Conservation (phyloP, 164 flowering plant genomes). For the Aristolochia californica region DNA sequence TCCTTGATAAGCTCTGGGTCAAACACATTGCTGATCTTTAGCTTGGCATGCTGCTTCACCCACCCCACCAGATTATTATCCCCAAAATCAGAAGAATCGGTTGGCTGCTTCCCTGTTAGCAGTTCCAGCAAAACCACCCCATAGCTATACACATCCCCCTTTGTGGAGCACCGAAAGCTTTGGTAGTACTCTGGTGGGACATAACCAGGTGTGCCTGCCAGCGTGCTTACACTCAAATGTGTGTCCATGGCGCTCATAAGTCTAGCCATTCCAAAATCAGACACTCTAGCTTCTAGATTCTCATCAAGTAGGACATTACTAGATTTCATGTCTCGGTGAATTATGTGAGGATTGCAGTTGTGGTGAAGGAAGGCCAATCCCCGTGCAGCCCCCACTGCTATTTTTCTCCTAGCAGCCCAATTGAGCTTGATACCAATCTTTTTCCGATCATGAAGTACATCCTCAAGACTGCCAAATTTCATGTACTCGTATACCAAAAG, state of each 20-base stretch:
- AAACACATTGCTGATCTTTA: conserved; percentile 64
- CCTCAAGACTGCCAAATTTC: conserved; percentile 91
- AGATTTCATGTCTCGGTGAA: conserved; percentile 96
- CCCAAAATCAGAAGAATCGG: conserved; percentile 86
- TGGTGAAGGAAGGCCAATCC: conserved; percentile 95
- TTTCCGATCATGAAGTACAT: conserved; percentile 61
- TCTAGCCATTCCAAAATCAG: conserved; percentile 99
- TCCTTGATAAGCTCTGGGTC: conserved; percentile 68
- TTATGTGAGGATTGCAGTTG: conserved; percentile 81
- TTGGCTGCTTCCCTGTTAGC: conserved; percentile 81
- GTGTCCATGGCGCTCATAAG: conserved; percentile 92
- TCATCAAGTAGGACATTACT: conserved; percentile 92
- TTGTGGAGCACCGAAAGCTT: conserved; percentile 80
- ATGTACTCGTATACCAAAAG: conserved; percentile 91
- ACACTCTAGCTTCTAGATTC: conserved; percentile 76
- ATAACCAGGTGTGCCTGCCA: conserved; percentile 96
- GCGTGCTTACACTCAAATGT: conserved; percentile 87
- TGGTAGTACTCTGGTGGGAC: conserved; percentile 98
- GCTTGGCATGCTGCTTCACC: conserved; percentile 84
- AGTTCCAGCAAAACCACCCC: conserved; percentile 94
- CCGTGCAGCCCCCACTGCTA: conserved; percentile 79
- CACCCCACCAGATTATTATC: conserved; percentile 96
- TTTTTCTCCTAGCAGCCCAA: conserved; percentile 77
- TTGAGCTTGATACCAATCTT: conserved; percentile 59
- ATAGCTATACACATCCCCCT: conserved; percentile 96